Conservation (phyloP, 2,329 filamentous ascomycete genomes). For the Botrytis cinerea region DNA sequence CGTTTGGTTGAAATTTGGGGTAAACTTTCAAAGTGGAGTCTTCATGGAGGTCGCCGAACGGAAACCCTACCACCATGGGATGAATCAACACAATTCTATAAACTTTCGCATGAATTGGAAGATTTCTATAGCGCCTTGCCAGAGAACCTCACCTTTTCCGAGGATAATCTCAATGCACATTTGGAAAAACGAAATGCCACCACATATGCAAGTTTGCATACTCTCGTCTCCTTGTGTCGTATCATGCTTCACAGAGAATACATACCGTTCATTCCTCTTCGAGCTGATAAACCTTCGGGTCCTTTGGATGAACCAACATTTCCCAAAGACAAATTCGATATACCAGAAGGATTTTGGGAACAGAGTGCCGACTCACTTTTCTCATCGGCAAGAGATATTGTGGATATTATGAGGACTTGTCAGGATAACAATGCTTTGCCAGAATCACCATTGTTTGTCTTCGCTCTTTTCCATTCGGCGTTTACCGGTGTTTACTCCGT, state of each 20-base stretch:
- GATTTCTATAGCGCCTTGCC: constrained; percentile 58
- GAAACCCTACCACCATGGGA: constrained; percentile 62
- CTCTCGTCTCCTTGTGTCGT: constrained; percentile 63
- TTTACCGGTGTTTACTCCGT: constrained; percentile 67
- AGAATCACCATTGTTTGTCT: constrained; percentile 67
- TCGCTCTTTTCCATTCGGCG: constrained; percentile 66
- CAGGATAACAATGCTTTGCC: constrained; percentile 58
- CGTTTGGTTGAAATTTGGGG: constrained; percentile 61
- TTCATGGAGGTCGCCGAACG: constrained; percentile 52
- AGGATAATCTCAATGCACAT: constrained; percentile 65
- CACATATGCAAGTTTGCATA: constrained; percentile 67
- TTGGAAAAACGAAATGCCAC: constrained; percentile 64
- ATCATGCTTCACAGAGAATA: constrained; percentile 71
- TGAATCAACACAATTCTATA: constrained; percentile 53
- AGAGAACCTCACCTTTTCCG: constrained; percentile 54
- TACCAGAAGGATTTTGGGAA: constrained; percentile 61
- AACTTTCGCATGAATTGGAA: constrained; percentile 53
- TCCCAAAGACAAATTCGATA: constrained; percentile 48
- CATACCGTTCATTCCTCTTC: constrained; percentile 64
- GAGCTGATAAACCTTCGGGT: constrained; percentile 50
- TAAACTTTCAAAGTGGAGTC: constrained; percentile 58
- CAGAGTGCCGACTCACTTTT: constrained; percentile 64
- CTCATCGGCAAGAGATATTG: constrained; percentile 61
- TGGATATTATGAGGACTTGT: constrained; percentile 64
- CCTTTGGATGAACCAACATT: constrained; percentile 62